Evolutionary conservation across 345 rosid genomes (phyloP).

Genomic region (Dimocarpus longan): DNA sequence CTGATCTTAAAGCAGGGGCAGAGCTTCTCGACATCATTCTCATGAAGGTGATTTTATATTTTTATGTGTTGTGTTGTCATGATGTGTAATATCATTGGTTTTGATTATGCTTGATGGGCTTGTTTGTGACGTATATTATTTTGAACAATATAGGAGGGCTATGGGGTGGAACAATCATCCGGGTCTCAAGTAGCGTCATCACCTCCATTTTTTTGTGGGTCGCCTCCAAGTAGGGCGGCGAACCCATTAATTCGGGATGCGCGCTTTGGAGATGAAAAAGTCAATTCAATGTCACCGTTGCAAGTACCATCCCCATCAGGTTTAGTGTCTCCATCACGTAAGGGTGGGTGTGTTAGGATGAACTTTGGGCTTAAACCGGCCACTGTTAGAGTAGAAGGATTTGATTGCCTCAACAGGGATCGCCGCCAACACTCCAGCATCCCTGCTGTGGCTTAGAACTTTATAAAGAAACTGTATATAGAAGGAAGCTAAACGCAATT

Average conservation of each 20-base stretch:
- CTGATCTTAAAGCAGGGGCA: constrained; percentile 62
- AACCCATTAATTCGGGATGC: constrained; percentile 87
- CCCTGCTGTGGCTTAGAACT: constrained; percentile 92
- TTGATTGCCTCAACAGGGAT: constrained; percentile 97
- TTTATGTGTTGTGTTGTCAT: neutral
- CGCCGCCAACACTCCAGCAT: constrained; percentile 90
- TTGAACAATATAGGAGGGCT: constrained; percentile 52
- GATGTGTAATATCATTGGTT: neutral
- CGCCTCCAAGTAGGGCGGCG: constrained; percentile 85
- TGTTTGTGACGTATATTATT: neutral
- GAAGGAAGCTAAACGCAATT: constrained; percentile 40
- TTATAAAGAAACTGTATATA: constrained; percentile 66
- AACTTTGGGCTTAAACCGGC: constrained; percentile 83
- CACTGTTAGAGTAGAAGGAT: constrained; percentile 99
- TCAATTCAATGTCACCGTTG: constrained; percentile 39
- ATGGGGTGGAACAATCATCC: constrained; percentile 48
- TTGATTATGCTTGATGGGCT: neutral
- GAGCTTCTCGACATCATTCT: constrained; percentile 87
- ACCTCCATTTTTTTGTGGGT: constrained; percentile 79
- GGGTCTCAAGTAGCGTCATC: constrained; percentile 49
- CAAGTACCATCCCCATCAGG: constrained; percentile 58
- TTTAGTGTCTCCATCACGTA: constrained; percentile 58
- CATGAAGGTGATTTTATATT: constrained; percentile 51
- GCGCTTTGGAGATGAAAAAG: constrained; percentile 71
- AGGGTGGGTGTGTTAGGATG: constrained; percentile 70